Base-by-base conservation (phyloP, 169 alveolate species). In the Cryptosporidium andersoni region DNA sequence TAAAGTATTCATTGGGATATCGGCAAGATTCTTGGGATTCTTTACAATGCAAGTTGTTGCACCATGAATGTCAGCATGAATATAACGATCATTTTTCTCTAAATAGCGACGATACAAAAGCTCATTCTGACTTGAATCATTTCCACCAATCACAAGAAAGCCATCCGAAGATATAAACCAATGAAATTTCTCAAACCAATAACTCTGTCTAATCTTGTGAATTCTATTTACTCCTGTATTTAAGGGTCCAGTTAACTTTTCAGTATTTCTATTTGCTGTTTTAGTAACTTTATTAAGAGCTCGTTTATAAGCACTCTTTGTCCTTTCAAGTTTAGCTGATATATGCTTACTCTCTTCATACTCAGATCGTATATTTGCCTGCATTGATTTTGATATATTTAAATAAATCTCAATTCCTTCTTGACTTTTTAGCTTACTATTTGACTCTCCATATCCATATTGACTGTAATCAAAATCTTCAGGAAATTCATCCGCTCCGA, bases 11-110 rank as follows among this genome's bases (percentile, higher is more conserved):
- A 82, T 93, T 14, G 97, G 95, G 39, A 94, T 89, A 11, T 91
- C 90, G 12, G 42, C 65, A 5, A 39, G 88, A 48, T 88, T 91
- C 9, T 81, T 60, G 4, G 98, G 98, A 80, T 96, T 98, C 88
- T 96, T 96, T 25, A 98, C 93, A 37, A 98, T 92, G 80, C 98
- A 95, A n/a, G 98, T 92, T 11, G 99, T 94, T 11, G 99, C 99
- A 34, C 99, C 99, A 62, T 96, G 98, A 52, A 95, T 92, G 82
- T 98, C 99, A 1, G 99, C 98, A 80, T 98, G 99, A 63, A 97
- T 95, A 81, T 96, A 97, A 47, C 96, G 48, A 80, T 97, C 99
- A 53, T 95, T 94, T 52, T 93, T 94, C 51, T 91, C 91, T 85
- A 97, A 88, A 81, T 98, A 97, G 67, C 95, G 92, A 88, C 97